Evolutionary conservation across 164 flowering plant species (phyloP).

Genomic region (Brasenia schreberi): DNA sequence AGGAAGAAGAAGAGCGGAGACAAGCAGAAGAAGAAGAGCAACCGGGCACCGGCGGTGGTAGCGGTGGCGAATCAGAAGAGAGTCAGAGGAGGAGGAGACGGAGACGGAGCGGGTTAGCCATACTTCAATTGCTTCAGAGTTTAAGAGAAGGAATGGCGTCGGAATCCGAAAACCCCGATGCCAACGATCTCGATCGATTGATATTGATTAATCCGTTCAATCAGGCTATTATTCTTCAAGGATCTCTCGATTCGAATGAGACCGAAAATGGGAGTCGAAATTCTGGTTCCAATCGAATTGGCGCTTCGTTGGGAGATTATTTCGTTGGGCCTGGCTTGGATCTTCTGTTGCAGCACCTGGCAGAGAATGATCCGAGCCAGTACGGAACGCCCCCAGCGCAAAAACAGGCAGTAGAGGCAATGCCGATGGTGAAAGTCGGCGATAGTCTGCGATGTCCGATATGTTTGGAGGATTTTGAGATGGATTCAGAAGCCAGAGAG

Average conservation of each 20-base stretch:
- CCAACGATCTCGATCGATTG: constrained; percentile 28
- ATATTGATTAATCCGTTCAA: constrained; percentile 52
- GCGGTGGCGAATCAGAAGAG: constrained; percentile 16
- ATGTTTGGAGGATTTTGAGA: constrained; percentile 72
- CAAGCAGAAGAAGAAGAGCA: constrained; percentile 26
- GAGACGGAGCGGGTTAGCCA: constrained; percentile 44
- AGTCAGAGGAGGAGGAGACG: constrained; percentile 37
- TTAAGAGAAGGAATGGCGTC: constrained; percentile 33
- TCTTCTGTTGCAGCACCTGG: constrained; percentile 67
- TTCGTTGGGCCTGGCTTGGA: constrained; percentile 71
- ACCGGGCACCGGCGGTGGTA: constrained; percentile 17
- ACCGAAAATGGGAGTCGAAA: constrained; percentile 11
- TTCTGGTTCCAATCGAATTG: constrained; percentile 13
- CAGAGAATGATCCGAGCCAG: constrained; percentile 77
- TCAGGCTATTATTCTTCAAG: constrained; percentile 48
- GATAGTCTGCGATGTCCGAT: constrained; percentile 53
- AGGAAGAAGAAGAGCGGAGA: constrained; percentile 21
- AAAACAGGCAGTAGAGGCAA: constrained; percentile 61
- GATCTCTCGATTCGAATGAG: constrained; percentile 21
- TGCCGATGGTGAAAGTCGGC: constrained; percentile 51
- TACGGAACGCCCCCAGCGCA: constrained; percentile 84
- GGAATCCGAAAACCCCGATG: constrained; percentile 26
- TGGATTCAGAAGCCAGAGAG: constrained; percentile 56
- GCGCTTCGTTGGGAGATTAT: constrained; percentile 53
- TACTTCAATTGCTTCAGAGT: constrained; percentile 26